Percentiles rank a stretch among this genome's conserved stretches.
phyloP scores from a whole-genome alignment of 2,329 filamentous ascomycete genomes.

The Hypoxylon sp. region DNA sequence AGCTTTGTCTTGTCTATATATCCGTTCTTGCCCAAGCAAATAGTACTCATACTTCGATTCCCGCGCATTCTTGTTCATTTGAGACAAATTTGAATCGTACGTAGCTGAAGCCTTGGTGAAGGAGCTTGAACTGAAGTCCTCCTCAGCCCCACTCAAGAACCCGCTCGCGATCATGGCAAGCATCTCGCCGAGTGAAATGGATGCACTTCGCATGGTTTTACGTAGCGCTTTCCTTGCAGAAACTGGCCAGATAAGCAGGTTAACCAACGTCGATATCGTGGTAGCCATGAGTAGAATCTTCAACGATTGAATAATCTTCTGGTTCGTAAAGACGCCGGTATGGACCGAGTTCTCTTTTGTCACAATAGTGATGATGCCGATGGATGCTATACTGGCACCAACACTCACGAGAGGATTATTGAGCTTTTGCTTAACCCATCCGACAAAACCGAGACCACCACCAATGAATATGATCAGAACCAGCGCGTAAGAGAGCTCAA shows the following conservation, averaged over 20 bases:
- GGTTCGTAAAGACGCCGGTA: constrained; percentile 82
- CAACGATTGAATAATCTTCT: constrained; percentile 84
- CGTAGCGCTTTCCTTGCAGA: constrained; percentile 82
- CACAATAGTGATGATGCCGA: constrained; percentile 89
- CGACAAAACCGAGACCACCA: constrained; percentile 87
- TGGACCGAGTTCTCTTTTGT: constrained; percentile 94
- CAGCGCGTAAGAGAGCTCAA: constrained; percentile 81
- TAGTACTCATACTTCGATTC: constrained; percentile 95
- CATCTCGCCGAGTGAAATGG: constrained; percentile 83
- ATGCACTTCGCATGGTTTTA: constrained; percentile 79
- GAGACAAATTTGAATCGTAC: constrained; percentile 77
- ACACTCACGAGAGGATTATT: constrained; percentile 87
- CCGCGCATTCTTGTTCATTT: constrained; percentile 81
- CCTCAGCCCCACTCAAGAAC: constrained; percentile 86
- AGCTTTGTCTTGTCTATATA: constrained; percentile 83
- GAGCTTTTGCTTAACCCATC: constrained; percentile 86
- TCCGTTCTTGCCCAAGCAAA: constrained; percentile 80
- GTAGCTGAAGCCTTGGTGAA: constrained; percentile 73
- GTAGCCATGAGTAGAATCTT: constrained; percentile 89
- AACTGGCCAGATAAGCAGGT: constrained; percentile 82
- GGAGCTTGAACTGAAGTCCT: constrained; percentile 77
- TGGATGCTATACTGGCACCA: constrained; percentile 85
- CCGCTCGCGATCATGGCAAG: constrained; percentile 84
- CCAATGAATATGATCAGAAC: constrained; percentile 88
- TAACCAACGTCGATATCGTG: constrained; percentile 78